Conservation (phyloP, 306 rosid genomes). For the Ceratonia siliqua region DNA sequence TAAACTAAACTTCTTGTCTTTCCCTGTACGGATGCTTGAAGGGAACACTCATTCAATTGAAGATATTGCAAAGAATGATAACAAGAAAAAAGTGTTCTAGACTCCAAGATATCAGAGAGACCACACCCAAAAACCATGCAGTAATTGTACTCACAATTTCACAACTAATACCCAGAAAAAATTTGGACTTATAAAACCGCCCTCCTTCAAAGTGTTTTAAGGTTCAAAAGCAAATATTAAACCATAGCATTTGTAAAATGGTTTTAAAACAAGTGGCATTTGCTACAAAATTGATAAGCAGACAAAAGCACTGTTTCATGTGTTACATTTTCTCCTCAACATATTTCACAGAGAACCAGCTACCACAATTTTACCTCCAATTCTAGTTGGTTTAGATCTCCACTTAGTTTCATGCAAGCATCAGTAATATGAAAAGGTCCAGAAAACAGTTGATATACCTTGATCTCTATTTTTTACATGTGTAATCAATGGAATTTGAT, state of each 20-base stretch:
- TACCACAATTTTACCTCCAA: background rate
- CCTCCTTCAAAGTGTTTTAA: background rate
- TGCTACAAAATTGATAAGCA: background rate
- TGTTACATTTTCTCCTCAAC: background rate
- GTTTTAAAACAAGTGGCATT: background rate
- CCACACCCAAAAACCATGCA: background rate
- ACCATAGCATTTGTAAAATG: background rate
- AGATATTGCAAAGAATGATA: background rate
- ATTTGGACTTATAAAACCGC: background rate
- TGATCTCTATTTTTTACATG: slow-evolving; percentile 13
- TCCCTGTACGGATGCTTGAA: background rate
- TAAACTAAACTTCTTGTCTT: background rate
- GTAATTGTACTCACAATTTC: background rate
- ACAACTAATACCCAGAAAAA: background rate
- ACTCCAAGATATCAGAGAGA: background rate
- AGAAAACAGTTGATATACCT: background rate
- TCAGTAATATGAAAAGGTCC: background rate
- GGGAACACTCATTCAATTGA: background rate
- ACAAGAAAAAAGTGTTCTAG: background rate
- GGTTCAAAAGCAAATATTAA: background rate
- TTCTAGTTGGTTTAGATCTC: background rate
- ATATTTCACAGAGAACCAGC: background rate
- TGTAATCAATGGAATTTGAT: slow-evolving; percentile 1
- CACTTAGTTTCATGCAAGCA: slow-evolving; percentile 9
- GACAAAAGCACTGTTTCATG: background rate